Base-by-base conservation (phyloP, 2,329 filamentous ascomycete species). In the Metarhizium humberi region DNA sequence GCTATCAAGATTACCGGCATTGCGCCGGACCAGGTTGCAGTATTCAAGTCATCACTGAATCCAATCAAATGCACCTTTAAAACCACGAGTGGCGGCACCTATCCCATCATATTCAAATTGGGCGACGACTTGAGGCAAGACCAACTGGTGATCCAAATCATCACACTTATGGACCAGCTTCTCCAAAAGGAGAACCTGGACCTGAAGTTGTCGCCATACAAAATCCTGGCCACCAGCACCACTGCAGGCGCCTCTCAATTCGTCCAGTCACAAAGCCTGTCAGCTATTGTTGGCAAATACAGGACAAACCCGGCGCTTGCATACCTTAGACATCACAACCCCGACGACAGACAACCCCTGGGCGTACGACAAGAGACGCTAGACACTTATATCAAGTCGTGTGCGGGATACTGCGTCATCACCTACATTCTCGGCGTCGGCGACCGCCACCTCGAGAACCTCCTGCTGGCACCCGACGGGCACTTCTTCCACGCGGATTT, bases 401-500 rank as follows among this genome's bases (percentile, higher is more conserved):
- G 94, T 66, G 94, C 94, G 0, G 94, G 94, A 38, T 99, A 99
- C 73, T 97, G 94, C 69, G 94, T 99, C 14, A 96, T 99, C 62
- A 99, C 95, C 0, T 99, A 99, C 69, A 88, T 99, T 16, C 82
- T 99, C 13, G 95, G 94, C 36, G 94, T 99, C 3, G 94, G 94
- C 20, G 94, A 99, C 68, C 86, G 94, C 2, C 94, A 99, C 71
- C 80, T 97, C 2, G 94, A 99, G 69, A 99, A 99, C 65, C 82
- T 99, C 1, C 84, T 99, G 30, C 82, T 99, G 5, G 84, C 91
- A 0, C 92, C 94, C 1, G 87, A 92, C 62, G 94, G 85, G 0
- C 90, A 95, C 71, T 99, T 99, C 76, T 96, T 99, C 79, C 94
- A 99, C 69, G 92, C 92, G 34, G 94, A 99, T 70, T 99, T 99